Conservation (phyloP, 805 yeast species). For the Candida suzukii region DNA sequence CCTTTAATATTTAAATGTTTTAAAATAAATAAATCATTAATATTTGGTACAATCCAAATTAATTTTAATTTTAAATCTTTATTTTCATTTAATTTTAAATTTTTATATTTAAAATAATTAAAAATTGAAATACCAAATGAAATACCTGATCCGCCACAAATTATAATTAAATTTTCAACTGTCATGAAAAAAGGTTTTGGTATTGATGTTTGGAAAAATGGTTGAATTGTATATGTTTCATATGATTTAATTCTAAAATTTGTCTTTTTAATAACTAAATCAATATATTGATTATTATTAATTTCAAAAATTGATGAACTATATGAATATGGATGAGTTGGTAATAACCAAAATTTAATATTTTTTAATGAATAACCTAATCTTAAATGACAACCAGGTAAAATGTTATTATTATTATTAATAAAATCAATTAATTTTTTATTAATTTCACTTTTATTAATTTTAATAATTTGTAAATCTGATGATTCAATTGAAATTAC, state of each 20-base stretch:
- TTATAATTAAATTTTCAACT: constrained; percentile 42
- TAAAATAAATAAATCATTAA: constrained; percentile 40
- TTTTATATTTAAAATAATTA: constrained; percentile 28
- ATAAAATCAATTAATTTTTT: constrained; percentile 1
- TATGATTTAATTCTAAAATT: constrained; percentile 26
- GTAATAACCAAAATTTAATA: constrained; percentile 39
- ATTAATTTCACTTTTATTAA: constrained; percentile 10
- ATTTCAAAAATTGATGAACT: constrained; percentile 31
- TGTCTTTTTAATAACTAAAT: constrained; percentile 40
- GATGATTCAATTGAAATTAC: constrained; percentile 17
- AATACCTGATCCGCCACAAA: constrained; percentile 73
- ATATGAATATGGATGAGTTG: constrained; percentile 67
- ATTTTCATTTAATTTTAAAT: constrained; percentile 12
- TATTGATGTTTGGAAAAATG: constrained; percentile 36
- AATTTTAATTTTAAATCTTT: constrained; percentile 29
- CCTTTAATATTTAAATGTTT: constrained; percentile 29
- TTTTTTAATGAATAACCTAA: constrained; percentile 31
- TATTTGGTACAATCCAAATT: constrained; percentile 48
- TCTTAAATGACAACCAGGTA: constrained; percentile 56
- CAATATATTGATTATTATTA: constrained; percentile 27
- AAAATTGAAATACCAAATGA: constrained; percentile 53
- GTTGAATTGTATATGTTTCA: constrained; percentile 30
- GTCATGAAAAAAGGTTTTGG: constrained; percentile 37
- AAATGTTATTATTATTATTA: constrained; percentile 12
- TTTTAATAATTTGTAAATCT: constrained; percentile 12